Base-by-base conservation (phyloP, 345 rosid genomes). In the Pseudoturritis turrita region DNA sequence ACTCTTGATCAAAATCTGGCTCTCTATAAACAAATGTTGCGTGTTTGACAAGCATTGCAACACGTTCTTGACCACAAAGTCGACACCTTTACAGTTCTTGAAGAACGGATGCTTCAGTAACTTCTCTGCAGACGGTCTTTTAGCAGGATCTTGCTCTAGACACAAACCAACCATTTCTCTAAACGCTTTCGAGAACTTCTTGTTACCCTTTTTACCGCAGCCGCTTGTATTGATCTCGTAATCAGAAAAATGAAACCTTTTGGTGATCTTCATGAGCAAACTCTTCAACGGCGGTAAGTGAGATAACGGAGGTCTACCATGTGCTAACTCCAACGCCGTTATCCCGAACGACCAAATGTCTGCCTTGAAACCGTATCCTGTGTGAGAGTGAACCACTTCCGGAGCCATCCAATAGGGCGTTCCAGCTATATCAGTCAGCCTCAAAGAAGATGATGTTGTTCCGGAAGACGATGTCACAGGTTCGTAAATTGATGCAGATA, bases 321-420 rank as follows among this genome's bases (percentile, higher is more conserved):
- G 87, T 2, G 98, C 97, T 65, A 93, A 77, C 60, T 90, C 97
- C 12, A 93, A 72, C 3, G 97, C 98, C 0, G 96, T 89, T 39
- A 93, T 90, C n/a, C 97, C 96, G 12, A 93, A 84, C 3, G 97
- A 93, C 98, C 97, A 90, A 8, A 93, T 84, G n/a, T 94, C 95
- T 4, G 98, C 96, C 78, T 93, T 89, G 78, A 86, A 85, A 72
- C 96, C 84, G 22, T 93, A 90, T 29, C 97, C 97, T 1, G 77
- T 85, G 74, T 90, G 98, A 2, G 98, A 89, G 76, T 89, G 98
- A 36, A 93, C 87, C 67, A 93, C 98, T 82, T 90, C 98, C 3
- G 96, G 98, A 18, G 98, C 97, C 97, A 93, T 93, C 98, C 98
- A 93, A 58, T 90, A 93, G 1, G 94, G 94, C 0, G 97, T 89